Evolutionary conservation across 176 grass and related monocot genomes (phyloP).

Genomic region (Hordeum marinum): DNA sequence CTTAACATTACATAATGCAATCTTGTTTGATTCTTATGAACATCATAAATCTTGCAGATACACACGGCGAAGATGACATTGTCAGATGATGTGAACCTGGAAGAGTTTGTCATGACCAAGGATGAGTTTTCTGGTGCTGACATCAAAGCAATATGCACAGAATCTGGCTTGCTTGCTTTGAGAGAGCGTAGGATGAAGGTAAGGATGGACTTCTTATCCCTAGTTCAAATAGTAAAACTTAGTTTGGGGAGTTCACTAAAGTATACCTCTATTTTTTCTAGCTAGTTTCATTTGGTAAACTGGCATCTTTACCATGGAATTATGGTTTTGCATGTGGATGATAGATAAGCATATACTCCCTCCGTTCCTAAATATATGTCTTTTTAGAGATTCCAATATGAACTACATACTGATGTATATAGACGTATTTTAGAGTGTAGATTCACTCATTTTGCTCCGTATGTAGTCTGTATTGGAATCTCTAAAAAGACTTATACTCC

Average conservation of each 20-base stretch:
- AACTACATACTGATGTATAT: too few relatives aligned
- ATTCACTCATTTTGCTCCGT: too few relatives aligned
- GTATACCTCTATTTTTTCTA: neutral
- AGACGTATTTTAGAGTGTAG: too few relatives aligned
- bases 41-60: conserved; percentile 46
- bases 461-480: too few relatives aligned
- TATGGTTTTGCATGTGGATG: neutral
- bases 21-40: neutral
- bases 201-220: neutral
- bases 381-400: too few relatives aligned
- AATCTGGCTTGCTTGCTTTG: conserved; percentile 83
- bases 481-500: too few relatives aligned
- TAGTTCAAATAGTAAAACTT: neutral
- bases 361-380: too few relatives aligned
- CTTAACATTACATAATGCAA: neutral
- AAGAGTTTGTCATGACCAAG: conserved; percentile 92
- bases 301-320: neutral
- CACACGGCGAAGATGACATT: conserved; percentile 86
- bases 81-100: conserved; percentile 82
- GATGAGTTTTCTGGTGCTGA: conserved; percentile 84
- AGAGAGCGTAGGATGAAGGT: conserved; percentile 91
- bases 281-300: neutral
- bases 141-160: conserved; percentile 87
- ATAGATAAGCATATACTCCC: neutral
- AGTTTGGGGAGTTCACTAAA: neutral